A percentile compares a stretch with the other conserved stretches of the same genome.
Evolutionary conservation across 305 asterid species (phyloP).

Genomic region (Nicotiana rustica): DNA sequence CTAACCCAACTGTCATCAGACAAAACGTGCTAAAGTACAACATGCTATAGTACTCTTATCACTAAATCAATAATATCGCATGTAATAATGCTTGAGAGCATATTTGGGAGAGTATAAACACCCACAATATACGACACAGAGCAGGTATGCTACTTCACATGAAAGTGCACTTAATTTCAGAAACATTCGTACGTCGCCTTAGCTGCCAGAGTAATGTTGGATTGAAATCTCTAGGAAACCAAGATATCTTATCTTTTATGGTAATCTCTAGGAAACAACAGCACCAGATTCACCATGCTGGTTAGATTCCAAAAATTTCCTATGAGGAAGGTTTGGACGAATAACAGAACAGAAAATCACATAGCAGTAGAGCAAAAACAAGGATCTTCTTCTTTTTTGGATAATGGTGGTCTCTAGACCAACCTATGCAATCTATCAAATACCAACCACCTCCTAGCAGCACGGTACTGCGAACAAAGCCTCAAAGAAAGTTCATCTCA

Average conservation of each 20-base stretch:
- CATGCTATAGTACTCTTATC: not conserved
- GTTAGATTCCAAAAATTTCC: not conserved
- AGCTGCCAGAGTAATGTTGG: not conserved
- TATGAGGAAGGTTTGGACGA: not conserved
- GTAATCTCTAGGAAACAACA: not conserved
- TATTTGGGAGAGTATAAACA: slow-evolving; percentile 1
- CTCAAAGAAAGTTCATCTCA: not conserved
- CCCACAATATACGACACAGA: not conserved
- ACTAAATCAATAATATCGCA: not conserved
- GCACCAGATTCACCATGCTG: not conserved
- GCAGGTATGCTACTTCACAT: slow-evolving; percentile 7
- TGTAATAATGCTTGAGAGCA: slow-evolving; percentile 15
- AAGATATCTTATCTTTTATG: not conserved
- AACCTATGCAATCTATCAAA: not conserved
- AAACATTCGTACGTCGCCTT: not conserved
- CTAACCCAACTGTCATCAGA: not conserved
- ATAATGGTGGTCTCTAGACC: not conserved
- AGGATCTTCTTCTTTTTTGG: not conserved
- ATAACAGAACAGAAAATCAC: not conserved
- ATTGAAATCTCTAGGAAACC: not conserved
- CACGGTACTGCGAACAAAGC: not conserved
- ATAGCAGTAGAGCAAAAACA: not conserved
- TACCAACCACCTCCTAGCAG: not conserved
- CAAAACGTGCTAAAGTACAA: not conserved
- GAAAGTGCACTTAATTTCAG: not conserved